phyloP scores from a whole-genome alignment of 2,329 filamentous ascomycete species.

The Thelonectria rubi region DNA sequence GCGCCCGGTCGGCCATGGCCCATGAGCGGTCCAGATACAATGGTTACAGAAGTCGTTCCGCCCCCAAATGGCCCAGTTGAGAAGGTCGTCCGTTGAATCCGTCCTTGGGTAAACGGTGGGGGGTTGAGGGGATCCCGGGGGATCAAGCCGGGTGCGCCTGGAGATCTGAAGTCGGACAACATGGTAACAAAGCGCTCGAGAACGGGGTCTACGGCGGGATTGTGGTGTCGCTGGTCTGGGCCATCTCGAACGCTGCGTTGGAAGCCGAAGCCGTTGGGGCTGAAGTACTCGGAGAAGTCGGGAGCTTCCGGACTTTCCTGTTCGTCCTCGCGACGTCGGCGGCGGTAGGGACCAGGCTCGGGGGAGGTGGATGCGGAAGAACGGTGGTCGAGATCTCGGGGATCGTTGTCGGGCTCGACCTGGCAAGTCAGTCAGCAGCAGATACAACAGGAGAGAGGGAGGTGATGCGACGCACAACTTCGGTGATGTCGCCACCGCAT shows the following conservation, averaged over 20 bases:
- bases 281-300: slow-evolving; percentile 65
- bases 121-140: slow-evolving; percentile 27
- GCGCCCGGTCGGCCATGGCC: slow-evolving; percentile 20
- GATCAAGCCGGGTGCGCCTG: slow-evolving; percentile 23
- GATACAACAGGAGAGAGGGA: not conserved
- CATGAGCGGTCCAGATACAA: slow-evolving; percentile 52
- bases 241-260: slow-evolving; percentile 48
- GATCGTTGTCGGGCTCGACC: slow-evolving; percentile 69
- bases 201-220: slow-evolving; percentile 50
- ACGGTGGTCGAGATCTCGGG: slow-evolving; percentile 55
- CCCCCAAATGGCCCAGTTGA: slow-evolving; percentile 49
- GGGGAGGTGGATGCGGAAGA: slow-evolving; percentile 44
- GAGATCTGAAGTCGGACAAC: slow-evolving; percentile 50
- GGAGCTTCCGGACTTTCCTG: slow-evolving; percentile 67
- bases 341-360: slow-evolving; percentile 35
- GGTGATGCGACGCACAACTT: slow-evolving; percentile 75
- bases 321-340: slow-evolving; percentile 45
- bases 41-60: slow-evolving; percentile 60
- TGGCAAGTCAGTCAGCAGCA: slow-evolving; percentile 43
- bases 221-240: slow-evolving; percentile 35
- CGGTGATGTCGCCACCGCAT: slow-evolving; percentile 82
- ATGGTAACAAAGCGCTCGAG: slow-evolving; percentile 56
- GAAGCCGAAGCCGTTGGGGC: slow-evolving; percentile 53
- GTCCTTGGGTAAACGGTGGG: slow-evolving; percentile 38
- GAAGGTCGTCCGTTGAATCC: slow-evolving; percentile 51